Base-by-base conservation (phyloP, 371 early-diverging fungal genomes). In the Ordospora pajunii region DNA sequence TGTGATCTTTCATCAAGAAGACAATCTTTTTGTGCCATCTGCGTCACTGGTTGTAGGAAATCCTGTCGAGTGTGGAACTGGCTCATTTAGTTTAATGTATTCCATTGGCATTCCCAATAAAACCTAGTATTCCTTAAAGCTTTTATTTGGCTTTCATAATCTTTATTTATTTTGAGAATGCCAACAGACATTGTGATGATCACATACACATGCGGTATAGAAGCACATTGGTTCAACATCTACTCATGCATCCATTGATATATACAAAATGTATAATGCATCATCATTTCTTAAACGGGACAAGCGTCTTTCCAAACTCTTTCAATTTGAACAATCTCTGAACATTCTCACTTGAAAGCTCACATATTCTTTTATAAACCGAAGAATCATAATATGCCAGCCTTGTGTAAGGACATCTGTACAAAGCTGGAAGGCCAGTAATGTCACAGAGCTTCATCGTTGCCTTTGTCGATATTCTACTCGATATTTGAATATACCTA, bases 21-120 rank as follows among this genome's bases (percentile, higher is more conserved):
- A 97, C 80, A 85, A 87, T 1, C 86, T 96, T 27, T 87, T 88
- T 7, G 90, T 90, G 40, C 96, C 96, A 0, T 92, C 92, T 14
- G 89, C 95, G 0, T 88, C 93, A 52, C 86, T 96, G 54, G 94
- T 93, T 46, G 86, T 94, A 84, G 97, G 97, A 72, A 88, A 91
- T 87, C 90, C 90, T 1, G 91, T 94, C 21, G 87, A 88, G 71
- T 90, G 90, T 3, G 97, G 97, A 66, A 97, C 97, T 6, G 95
- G 95, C 43, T 85, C 91, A 6, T 95, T 95, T 75, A 74, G 73
- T 52, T 0, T 80, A n/a, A 42, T 77, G 27, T 70, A 80, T 58
- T 52, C 70, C 63, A 44, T 75, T 42, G 46, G 63, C 51, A 21
- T 58, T 37, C 6, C 37, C 32, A 58, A 58, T 58, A 58, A 58